These are phyloP conservation scores for Leonotis leonurus DNA, from an alignment of 257 asterid genomes.

Conservation along the genomic window DNA sequence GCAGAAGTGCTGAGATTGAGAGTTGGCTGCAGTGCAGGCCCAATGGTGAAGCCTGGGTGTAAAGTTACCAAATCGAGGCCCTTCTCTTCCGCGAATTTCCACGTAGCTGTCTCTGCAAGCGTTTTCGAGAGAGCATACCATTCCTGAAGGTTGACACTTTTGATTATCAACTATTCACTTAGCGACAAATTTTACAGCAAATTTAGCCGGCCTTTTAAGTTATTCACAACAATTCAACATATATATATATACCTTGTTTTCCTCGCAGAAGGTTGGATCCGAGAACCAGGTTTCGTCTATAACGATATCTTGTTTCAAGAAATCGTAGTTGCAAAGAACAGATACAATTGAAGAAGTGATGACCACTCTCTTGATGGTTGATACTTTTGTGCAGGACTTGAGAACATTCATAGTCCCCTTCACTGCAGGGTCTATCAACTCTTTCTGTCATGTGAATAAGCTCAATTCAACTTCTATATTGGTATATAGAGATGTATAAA, in stretches of 20 bases:
- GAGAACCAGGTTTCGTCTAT: conserved; percentile 66
- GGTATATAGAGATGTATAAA: too few species aligned
- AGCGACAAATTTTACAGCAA: too few species aligned
- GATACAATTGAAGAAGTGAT: conserved; percentile 9
- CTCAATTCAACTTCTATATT: too few species aligned
- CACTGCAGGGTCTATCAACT: conserved; percentile 64
- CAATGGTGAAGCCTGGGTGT: conserved; percentile 52
- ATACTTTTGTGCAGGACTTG: conserved; percentile 45
- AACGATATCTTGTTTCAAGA: conserved; percentile 22
- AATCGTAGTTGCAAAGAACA: conserved; percentile 14
- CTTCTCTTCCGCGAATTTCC: conserved; percentile 42
- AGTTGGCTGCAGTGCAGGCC: conserved; percentile 57
- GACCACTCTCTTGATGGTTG: conserved; percentile 51
- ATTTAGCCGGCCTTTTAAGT: too few species aligned
- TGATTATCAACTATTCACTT: too few species aligned
- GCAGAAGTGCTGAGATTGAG: conserved; percentile 29
- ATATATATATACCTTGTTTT: conserved; percentile 33
- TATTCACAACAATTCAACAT: neutral
- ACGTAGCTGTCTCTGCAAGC: conserved; percentile 57
- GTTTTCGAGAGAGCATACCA: conserved; percentile 51
- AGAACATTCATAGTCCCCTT: conserved; percentile 74
- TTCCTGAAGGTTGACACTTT: conserved; percentile 18
- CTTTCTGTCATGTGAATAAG: conserved; percentile 39
- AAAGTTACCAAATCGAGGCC: conserved; percentile 44
- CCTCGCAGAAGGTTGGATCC: conserved; percentile 41